A percentile compares a stretch with the other conserved stretches of the same genome.
Evolutionary conservation across 2,329 filamentous ascomycete species (phyloP).

Genomic region (Claviceps arundinis): DNA sequence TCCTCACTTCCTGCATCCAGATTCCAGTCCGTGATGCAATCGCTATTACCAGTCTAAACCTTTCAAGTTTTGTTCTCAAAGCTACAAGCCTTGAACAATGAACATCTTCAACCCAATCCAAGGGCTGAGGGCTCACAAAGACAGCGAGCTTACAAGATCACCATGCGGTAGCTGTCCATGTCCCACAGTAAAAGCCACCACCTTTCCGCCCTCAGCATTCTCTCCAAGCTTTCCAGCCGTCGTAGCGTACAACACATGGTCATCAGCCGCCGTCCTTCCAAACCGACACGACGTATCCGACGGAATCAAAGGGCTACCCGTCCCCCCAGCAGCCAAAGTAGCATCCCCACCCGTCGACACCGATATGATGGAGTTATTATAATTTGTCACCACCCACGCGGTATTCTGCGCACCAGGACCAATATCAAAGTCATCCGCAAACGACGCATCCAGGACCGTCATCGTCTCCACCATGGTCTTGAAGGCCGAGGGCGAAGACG

Average conservation of each 20-base stretch:
- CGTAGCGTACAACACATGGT: constrained; percentile 3
- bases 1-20: too few relatives aligned
- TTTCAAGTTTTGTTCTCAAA: too few relatives aligned
- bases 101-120: too few relatives aligned
- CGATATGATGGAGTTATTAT: constrained; percentile 5
- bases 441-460: constrained; percentile 2
- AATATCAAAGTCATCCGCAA: constrained; percentile 13
- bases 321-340: background rate
- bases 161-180: too few relatives aligned
- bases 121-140: background rate
- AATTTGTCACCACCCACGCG: constrained; percentile 9
- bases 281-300: constrained; percentile 1
- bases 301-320: background rate
- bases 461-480: constrained; percentile 7
- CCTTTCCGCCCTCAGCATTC: background rate
- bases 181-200: constrained; percentile 1
- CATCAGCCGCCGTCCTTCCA: background rate
- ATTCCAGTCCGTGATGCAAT: too few relatives aligned
- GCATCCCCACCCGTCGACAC: constrained; percentile 3
- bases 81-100: too few relatives aligned
- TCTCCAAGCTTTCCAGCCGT: background rate
- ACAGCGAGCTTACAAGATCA: background rate
- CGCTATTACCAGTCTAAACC: too few relatives aligned
- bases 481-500: background rate
- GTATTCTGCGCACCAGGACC: background rate